phyloP scores from a whole-genome alignment of 2,329 filamentous ascomycete genomes.

The Pseudocercospora fuligena region DNA sequence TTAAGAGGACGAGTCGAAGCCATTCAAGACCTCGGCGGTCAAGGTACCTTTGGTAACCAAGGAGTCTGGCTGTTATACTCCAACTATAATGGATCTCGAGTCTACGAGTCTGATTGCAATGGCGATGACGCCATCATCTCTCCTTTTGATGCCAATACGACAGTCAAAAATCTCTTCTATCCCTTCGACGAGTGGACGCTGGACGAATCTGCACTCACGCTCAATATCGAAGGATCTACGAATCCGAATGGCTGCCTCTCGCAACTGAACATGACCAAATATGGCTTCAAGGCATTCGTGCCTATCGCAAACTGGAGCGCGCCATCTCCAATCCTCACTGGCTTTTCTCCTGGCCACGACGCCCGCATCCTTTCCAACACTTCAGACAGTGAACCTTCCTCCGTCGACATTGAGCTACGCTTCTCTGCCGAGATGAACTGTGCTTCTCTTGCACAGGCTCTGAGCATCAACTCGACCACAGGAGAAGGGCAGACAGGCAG shows the following conservation, averaged over 20 bases:
- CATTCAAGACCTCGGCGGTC: constrained; percentile 57
- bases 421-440: constrained; percentile 68
- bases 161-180: constrained; percentile 67
- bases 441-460: constrained; percentile 54
- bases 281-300: constrained; percentile 66
- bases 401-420: constrained; percentile 58
- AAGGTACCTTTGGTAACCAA: constrained; percentile 49
- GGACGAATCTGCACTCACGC: constrained; percentile 50
- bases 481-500: constrained; percentile 50
- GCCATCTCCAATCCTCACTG: constrained; percentile 64
- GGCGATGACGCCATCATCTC: constrained; percentile 58
- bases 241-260: constrained; percentile 61
- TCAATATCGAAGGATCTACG: constrained; percentile 55
- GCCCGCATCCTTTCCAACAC: constrained; percentile 57
- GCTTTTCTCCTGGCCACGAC: constrained; percentile 66
- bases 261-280: constrained; percentile 58
- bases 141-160: constrained; percentile 59
- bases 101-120: constrained; percentile 64
- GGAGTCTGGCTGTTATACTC: constrained; percentile 59
- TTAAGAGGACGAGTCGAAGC: constrained; percentile 55
- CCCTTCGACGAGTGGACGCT: constrained; percentile 63
- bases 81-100: constrained; percentile 54
- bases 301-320: constrained; percentile 55
- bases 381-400: constrained; percentile 38
- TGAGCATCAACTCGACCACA: constrained; percentile 60